Conservation (phyloP, 306 rosid genomes). For the Canavalia ensiformis region DNA sequence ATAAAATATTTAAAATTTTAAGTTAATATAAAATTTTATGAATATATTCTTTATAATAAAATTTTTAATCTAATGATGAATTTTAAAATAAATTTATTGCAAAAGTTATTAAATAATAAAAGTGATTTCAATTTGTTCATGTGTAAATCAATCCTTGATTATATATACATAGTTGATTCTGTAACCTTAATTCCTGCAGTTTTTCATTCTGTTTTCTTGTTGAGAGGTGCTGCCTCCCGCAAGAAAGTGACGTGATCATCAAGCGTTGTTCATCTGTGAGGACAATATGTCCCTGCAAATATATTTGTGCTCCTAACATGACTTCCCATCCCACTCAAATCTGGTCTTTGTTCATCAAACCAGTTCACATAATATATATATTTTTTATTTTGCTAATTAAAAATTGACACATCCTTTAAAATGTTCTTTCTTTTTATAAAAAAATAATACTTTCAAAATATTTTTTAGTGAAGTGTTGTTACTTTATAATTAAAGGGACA, state of each 20-base stretch:
- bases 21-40: no score
- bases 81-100: no score
- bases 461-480: no score
- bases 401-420: neutral
- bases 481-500: no score
- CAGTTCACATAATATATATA: neutral
- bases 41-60: no score
- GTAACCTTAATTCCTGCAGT: constrained; percentile 1
- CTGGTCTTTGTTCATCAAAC: constrained; percentile 16
- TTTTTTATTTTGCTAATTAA: neutral
- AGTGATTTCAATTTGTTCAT: no score
- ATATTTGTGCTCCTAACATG: constrained; percentile 31
- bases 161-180: constrained; percentile 5
- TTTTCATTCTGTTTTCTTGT: constrained; percentile 26
- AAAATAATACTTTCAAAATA: no score
- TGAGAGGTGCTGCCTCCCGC: neutral
- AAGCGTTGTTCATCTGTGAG: constrained; percentile 1
- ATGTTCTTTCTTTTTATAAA: neutral
- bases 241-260: constrained; percentile 36
- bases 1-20: no score
- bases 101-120: no score
- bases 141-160: no score
- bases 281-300: constrained; percentile 48
- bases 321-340: constrained; percentile 32
- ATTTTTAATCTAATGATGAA: no score